Conservation (phyloP, 2,329 filamentous ascomycete species). For the Blumeriella jaapii region DNA sequence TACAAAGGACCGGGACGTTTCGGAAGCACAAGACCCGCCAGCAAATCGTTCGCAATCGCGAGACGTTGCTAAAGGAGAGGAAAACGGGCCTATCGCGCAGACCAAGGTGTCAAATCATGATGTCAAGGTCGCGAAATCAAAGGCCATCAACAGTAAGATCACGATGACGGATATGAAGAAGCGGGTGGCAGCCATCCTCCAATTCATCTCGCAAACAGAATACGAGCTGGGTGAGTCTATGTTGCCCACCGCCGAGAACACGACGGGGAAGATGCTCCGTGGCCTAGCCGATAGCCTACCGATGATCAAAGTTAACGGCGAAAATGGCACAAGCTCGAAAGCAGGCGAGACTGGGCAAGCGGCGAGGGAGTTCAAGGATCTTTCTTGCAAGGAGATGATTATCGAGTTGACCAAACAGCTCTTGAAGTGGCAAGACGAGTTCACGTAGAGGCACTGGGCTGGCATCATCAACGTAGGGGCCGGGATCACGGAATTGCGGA, state of each 20-base stretch:
- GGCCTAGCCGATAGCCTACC: slow-evolving; percentile 27
- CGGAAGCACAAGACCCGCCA: slow-evolving; percentile 40
- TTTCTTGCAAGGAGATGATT: slow-evolving; percentile 39
- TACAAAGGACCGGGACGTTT: slow-evolving; percentile 58
- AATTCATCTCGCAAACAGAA: slow-evolving; percentile 83
- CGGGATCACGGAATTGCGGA: background rate
- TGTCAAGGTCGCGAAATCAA: slow-evolving; percentile 23
- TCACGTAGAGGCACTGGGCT: slow-evolving; percentile 13
- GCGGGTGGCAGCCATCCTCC: slow-evolving; percentile 71
- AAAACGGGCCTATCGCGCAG: slow-evolving; percentile 37
- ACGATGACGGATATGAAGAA: slow-evolving; percentile 84
- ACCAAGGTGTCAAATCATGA: slow-evolving; percentile 29
- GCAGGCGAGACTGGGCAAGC: slow-evolving; percentile 23
- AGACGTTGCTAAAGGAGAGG: slow-evolving; percentile 31
- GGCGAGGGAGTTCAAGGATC: slow-evolving; percentile 54
- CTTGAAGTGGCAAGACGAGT: slow-evolving; percentile 29
- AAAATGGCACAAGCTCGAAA: slow-evolving; percentile 23
- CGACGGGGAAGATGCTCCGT: slow-evolving; percentile 25
- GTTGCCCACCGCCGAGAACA: slow-evolving; percentile 31
- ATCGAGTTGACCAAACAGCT: slow-evolving; percentile 31
- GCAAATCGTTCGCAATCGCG: slow-evolving; percentile 40
- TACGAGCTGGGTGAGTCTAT: slow-evolving; percentile 61
- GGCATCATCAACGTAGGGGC: background rate
- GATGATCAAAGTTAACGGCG: slow-evolving; percentile 29
- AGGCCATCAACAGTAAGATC: slow-evolving; percentile 43